Evolutionary conservation across 192 early-diverging fungal species (phyloP).

Genomic region (Coemansia sp.): DNA sequence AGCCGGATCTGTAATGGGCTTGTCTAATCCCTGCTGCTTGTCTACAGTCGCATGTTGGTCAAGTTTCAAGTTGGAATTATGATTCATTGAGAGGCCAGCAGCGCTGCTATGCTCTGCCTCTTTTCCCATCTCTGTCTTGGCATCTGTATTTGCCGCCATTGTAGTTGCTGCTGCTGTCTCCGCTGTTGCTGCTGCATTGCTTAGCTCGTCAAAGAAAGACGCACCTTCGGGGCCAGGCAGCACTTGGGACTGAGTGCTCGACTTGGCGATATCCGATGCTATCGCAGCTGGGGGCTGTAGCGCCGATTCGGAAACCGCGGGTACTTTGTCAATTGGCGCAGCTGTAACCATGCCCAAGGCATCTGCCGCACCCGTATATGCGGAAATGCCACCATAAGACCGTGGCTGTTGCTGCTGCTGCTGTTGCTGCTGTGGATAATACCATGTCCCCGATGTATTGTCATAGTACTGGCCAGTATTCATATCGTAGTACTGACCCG

Average conservation of each 20-base stretch:
- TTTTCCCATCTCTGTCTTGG: too few relatives aligned
- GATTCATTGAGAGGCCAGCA: neutral
- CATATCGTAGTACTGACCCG: slow-evolving; percentile 47
- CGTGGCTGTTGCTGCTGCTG: neutral
- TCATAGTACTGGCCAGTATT: slow-evolving; percentile 50
- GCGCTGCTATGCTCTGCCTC: neutral
- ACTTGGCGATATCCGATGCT: neutral
- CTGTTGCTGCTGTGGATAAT: slow-evolving; percentile 29
- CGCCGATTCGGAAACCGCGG: neutral
- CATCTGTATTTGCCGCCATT: too few relatives aligned
- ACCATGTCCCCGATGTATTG: slow-evolving; percentile 36
- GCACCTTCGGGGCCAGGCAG: slow-evolving; percentile 20
- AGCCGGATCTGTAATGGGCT: neutral
- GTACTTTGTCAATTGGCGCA: neutral
- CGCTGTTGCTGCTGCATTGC: slow-evolving; percentile 1
- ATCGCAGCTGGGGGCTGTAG: neutral
- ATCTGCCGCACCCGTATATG: neutral
- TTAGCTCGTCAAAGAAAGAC: slow-evolving; percentile 45
- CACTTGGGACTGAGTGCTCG: neutral
- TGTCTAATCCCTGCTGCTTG: neutral
- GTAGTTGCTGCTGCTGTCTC: neutral
- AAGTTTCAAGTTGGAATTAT: neutral
- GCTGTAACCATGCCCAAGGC: neutral
- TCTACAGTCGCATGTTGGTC: neutral
- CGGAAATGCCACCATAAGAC: neutral